Evolutionary conservation across 106 monocot genomes (phyloP).

Genomic region (Allium cepa): DNA sequence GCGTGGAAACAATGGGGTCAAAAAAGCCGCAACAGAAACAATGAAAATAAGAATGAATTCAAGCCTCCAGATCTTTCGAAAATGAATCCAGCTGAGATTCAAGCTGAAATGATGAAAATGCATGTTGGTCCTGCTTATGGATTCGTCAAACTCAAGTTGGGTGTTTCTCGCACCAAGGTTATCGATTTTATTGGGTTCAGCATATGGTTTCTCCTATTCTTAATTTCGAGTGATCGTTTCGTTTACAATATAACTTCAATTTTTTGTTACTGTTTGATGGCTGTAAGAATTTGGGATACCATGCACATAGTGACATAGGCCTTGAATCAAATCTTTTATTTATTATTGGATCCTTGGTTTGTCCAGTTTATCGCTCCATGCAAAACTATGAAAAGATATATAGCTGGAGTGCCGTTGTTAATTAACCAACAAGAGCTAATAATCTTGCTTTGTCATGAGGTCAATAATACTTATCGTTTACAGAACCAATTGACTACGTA

Average conservation of each 20-base stretch:
- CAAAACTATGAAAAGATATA: no score
- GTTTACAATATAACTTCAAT: background rate
- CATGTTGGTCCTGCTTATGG: constrained; percentile 74
- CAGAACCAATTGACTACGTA: no score
- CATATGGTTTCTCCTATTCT: no score
- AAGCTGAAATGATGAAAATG: constrained; percentile 64
- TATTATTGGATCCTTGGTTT: no score
- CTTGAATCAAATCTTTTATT: background rate
- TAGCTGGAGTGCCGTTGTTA: no score
- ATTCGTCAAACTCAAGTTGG: constrained; percentile 83
- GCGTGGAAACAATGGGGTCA: constrained; percentile 82
- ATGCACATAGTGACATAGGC: background rate
- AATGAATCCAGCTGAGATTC: constrained; percentile 51
- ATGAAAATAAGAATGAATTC: background rate
- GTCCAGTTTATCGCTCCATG: no score
- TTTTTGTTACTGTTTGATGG: background rate
- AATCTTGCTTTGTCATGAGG: no score
- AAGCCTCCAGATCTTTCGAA: constrained; percentile 42
- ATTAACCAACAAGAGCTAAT: no score
- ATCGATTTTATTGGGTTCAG: no score
- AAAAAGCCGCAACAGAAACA: constrained; percentile 10
- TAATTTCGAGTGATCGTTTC: no score
- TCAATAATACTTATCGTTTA: no score
- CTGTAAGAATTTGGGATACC: background rate
- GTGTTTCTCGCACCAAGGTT: constrained; percentile 46